Evolutionary conservation across 2,329 filamentous ascomycete genomes (phyloP), one percentile per base, ranked within the genome.

Genomic region (Fulvia fulva): DNA sequence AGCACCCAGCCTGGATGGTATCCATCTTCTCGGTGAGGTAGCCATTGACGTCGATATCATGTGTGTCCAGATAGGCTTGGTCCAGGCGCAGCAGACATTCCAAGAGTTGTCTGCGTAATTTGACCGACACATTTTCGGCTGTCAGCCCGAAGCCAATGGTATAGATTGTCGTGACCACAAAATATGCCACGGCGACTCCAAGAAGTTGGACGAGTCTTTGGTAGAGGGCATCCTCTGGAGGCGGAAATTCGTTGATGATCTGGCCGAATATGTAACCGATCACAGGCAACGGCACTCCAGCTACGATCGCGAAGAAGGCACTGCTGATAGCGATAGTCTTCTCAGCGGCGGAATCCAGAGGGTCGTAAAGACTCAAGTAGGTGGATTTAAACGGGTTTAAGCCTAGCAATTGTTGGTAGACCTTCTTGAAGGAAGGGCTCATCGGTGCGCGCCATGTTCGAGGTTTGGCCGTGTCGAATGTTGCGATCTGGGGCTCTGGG

Each of bases 241-340:
- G 80, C 34, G 79, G 80, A 55, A 82, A 82, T 23, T 73, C 70
- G 60, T 79, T 77, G 68, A 81, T 80, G 55, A 81, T 77, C 54
- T 77, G 73, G 34, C 77, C 77, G 46, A 80, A 77, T 21, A 80
- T 76, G 49, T 75, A 70, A 4, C 73, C 74, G 19, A 77, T 77
- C 26, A 77, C 52, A 60, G 76, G 76, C 6, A 77, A 61, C 1
- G 76, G 75, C 11, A 74, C 66, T 9, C 76, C 75, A 19, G 75
- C 75, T 23, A 70, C 71, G n/a, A 75, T 62, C 8, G 74, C 71
- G 22, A 74, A 68, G 5, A 76, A 7, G 16, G 74, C 67, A 5
- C 71, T 76, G 14, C 67, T 53, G 14, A 65, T 56, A 2, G 76
- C 68, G 11, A 76, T 71, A 1, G 61, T 25, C 62, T 71, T 69